Conservation (phyloP, 495 filamentous ascomycete species). For the Staphylotrichum longicolle region DNA sequence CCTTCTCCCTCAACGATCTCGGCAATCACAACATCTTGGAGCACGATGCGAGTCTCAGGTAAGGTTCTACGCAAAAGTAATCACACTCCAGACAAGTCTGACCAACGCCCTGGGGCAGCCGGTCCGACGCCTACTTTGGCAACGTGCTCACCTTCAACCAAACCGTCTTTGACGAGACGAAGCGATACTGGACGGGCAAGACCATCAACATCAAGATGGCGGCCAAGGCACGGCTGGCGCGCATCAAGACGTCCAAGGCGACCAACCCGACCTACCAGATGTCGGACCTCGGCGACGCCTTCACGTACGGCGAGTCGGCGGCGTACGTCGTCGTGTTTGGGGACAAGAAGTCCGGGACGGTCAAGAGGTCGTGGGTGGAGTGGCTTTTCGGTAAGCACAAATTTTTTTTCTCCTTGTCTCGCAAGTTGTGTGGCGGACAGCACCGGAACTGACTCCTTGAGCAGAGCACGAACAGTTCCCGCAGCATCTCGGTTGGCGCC, state of each 20-base stretch:
- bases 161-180: constrained; percentile 48
- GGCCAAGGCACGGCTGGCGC: constrained; percentile 44
- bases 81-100: no score
- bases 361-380: constrained; percentile 39
- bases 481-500: constrained; percentile 42
- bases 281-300: constrained; percentile 35
- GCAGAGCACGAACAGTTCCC: constrained; percentile 45
- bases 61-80: constrained; percentile 2
- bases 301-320: constrained; percentile 48
- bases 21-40: constrained; percentile 45
- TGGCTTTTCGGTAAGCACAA: constrained; percentile 47
- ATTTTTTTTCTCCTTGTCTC: not conserved
- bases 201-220: constrained; percentile 42
- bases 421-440: no score
- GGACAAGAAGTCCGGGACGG: constrained; percentile 37
- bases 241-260: constrained; percentile 44
- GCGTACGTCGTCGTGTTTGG: constrained; percentile 48
- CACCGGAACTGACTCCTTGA: not conserved
- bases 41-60: constrained; percentile 54
- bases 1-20: constrained; percentile 49
- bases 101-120: constrained; percentile 27
- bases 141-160: constrained; percentile 46
- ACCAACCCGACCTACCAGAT: constrained; percentile 45
- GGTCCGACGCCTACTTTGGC: constrained; percentile 46
- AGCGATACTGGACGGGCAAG: constrained; percentile 40